Base-by-base conservation (phyloP, 805 yeast genomes). In the Schizosaccharomyces octosporus region DNA sequence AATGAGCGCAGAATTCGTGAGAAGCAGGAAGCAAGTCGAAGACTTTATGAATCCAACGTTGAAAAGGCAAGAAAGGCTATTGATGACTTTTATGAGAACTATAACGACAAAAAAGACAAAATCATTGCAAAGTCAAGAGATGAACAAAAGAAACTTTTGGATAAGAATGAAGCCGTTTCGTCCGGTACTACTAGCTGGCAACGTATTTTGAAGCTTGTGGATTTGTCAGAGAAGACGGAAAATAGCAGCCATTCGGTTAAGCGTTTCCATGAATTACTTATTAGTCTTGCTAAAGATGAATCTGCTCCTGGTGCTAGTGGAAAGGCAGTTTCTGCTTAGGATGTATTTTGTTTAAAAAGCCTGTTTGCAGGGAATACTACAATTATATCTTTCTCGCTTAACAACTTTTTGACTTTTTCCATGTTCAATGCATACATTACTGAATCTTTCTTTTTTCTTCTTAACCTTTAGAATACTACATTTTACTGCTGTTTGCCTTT, bases 41-140 rank as follows among this genome's bases (percentile, higher is more conserved):
- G 79, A 66, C 84, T 80, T 70, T 79, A 84, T 68, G 75, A 75
- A 39, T 87, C 82, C 63, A 77, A 87, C 63, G 79, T 84, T 62
- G 78, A 80, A 61, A 83, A 83, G 64, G 97, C 97, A 9, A 80
- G 81, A 68, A 81, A 82, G 70, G 82, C 87, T 61, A 81, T 88
- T 68, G 96, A 90, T 70, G 95, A 85, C 65, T 90, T 90, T 72
- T 90, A 90, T 72, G 95, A 87, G 67, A 83, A 83, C 69, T 90
- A 90, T 76, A 88, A 87, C 74, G 76, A 78, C 69, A 89, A 89
- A 75, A 84, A 82, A 72, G 90, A 87, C 61, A 78, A 78, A 65
- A 79, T 81, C 61, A 74, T 82, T 62, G 82, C 79, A 63, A 77
- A 78, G 63, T 83, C 85, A 13, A 76, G 66, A 69, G 74, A 75